Conservation (phyloP, 768 basidiomycete species). For the Suillus luteus region DNA sequence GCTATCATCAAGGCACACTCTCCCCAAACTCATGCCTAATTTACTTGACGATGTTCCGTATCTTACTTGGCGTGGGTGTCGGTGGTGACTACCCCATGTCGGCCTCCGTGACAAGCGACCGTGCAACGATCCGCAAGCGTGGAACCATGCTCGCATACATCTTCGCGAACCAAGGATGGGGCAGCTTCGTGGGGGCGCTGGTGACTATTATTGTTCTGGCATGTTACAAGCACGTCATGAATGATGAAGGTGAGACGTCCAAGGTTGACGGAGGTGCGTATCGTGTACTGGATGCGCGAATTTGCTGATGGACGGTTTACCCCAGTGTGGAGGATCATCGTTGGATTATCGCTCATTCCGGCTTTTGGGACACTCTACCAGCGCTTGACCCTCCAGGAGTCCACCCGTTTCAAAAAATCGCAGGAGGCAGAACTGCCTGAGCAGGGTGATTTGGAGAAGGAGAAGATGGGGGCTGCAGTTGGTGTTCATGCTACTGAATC, state of each 20-base stretch:
- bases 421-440: constrained; percentile 33
- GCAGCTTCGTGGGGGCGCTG: constrained; percentile 63
- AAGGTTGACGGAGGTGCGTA: constrained; percentile 70
- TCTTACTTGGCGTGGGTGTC: constrained; percentile 75
- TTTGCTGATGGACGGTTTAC: not conserved
- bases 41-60: constrained; percentile 67
- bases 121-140: constrained; percentile 62
- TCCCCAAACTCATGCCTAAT: constrained; percentile 54
- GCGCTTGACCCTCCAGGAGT: constrained; percentile 72
- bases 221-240: constrained; percentile 64
- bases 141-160: constrained; percentile 78
- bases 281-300: not conserved
- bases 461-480: constrained; percentile 31
- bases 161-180: constrained; percentile 81
- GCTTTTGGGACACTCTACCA: constrained; percentile 76
- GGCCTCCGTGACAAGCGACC: constrained; percentile 67
- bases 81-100: constrained; percentile 84
- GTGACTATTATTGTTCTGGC: constrained; percentile 64
- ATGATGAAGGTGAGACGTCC: constrained; percentile 53
- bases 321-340: constrained; percentile 68
- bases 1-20: constrained; percentile 41
- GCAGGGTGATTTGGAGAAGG: constrained; percentile 35
- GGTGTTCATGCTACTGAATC: constrained; percentile 13
- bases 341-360: constrained; percentile 76
- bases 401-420: constrained; percentile 53